Evolutionary conservation across 495 filamentous ascomycete species (phyloP).

Genomic region (Hypoxylon lienhwacheense): DNA sequence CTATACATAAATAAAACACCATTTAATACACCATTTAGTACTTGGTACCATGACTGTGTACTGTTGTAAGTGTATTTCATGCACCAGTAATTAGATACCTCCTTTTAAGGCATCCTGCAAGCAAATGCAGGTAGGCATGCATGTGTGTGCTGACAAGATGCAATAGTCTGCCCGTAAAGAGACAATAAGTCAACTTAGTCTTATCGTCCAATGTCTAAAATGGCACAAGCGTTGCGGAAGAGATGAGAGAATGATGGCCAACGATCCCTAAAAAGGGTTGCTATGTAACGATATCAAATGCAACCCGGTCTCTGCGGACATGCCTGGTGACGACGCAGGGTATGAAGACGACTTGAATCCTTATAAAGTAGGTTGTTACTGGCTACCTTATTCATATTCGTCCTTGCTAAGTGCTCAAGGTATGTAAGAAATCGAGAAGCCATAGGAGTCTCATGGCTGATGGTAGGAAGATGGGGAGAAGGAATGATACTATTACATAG

Average conservation of each 20-base stretch:
- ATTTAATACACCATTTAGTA: too few relatives aligned
- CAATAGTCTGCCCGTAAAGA: conserved; percentile 32
- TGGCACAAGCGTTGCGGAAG: conserved; percentile 24
- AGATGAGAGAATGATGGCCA: conserved; percentile 34
- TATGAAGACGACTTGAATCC: conserved; percentile 15
- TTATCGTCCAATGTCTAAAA: conserved; percentile 28
- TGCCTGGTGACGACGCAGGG: conserved; percentile 22
- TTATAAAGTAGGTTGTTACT: conserved; percentile 6
- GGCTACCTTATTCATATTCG: too few relatives aligned
- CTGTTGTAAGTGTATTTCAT: too few relatives aligned
- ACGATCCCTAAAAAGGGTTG: conserved; percentile 17
- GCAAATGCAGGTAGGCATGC: conserved; percentile 25
- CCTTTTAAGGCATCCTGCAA: conserved; percentile 14
- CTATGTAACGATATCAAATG: conserved; percentile 22
- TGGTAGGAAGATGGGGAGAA: background rate
- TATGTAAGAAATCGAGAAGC: too few relatives aligned
- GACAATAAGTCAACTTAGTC: conserved; percentile 32
- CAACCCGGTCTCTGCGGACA: conserved; percentile 28
- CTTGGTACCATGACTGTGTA: too few relatives aligned
- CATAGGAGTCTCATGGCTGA: background rate
- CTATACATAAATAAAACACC: too few relatives aligned
- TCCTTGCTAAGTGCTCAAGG: too few relatives aligned
- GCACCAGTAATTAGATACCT: too few relatives aligned
- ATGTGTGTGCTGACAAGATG: conserved; percentile 32
- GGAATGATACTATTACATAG: background rate